Evolutionary conservation across 75 land plant species (phyloP), one percentile per base, ranked within the genome.

Genomic region (Picea sitchensis): DNA sequence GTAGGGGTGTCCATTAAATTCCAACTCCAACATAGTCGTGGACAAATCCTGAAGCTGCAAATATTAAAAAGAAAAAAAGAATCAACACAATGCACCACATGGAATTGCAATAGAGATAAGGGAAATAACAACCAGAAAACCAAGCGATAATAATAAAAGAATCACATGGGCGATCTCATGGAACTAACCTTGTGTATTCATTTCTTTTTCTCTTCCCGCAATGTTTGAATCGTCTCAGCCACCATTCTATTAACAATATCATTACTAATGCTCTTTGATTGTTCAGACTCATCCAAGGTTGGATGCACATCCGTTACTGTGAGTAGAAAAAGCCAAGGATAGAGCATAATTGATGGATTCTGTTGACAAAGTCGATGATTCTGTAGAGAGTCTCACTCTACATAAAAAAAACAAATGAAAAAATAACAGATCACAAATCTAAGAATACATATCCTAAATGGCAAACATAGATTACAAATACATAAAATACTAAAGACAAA

Each of bases 1-100:
- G 67, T 14, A 12, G 95, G 93, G 31, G 95, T 93, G 77, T 93
- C 95, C 95, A 93, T 93, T 72, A 93, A 77, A 77, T 89, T 87
- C 93, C 95, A 93, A 3, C 78, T 91, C 91, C 68, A 93, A 51
- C 82, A 93, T 72, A 26, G 89, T 62, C 36, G 93, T 83, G 32
- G 87, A 90, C 79, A 93, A 89, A 82, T 91, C 91, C 89, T 91
- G 95, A 76, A 93, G 83, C 96, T 94, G 84, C 26, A 59, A 80
- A 17, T 61, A 47, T 3, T 36, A 36, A 36, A 5, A 26, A 68
- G 20, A 41, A 60, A 83, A 14, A 20, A 9, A 58, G 1, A 69
- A 58, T 77, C 21, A 51, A 12, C 11, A 63, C 23, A 60, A 14
- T 2, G 2, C 61, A 60, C 20, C 4, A 4, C 61, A 60, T 14